Conservation (phyloP, 441 rosid species). For the Hura crepitans region DNA sequence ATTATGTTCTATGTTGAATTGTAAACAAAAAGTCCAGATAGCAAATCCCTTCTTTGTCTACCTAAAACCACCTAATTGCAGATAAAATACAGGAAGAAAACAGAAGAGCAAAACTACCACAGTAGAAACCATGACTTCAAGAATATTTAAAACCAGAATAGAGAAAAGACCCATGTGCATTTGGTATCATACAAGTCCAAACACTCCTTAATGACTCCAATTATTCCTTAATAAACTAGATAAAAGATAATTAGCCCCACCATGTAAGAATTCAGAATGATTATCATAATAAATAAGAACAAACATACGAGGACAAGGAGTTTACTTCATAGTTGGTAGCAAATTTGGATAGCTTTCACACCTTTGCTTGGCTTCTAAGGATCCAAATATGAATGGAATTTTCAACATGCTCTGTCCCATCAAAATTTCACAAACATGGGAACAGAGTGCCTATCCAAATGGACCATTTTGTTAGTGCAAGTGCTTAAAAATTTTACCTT, state of each 20-base stretch:
- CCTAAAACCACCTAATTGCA: constrained; percentile 49
- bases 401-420: constrained; percentile 22
- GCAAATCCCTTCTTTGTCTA: constrained; percentile 10
- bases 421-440: constrained; percentile 26
- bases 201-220: constrained; percentile 16
- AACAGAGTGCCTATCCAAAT: constrained; percentile 25
- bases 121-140: constrained; percentile 20
- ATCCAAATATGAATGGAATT: constrained; percentile 6
- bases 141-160: constrained; percentile 20
- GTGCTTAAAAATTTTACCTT: constrained; percentile 4
- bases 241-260: constrained; percentile 1
- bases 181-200: constrained; percentile 21
- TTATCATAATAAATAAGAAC: constrained; percentile 26
- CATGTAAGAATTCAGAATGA: constrained; percentile 3
- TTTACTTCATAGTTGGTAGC: constrained; percentile 22
- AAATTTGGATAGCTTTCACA: constrained; percentile 11
- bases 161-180: constrained; percentile 36
- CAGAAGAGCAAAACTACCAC: constrained; percentile 33
- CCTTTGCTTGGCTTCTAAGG: constrained; percentile 31
- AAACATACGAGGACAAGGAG: constrained; percentile 38
- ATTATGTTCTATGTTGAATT: constrained; percentile 6
- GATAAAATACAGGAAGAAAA: constrained; percentile 42
- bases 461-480: constrained; percentile 30
- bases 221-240: constrained; percentile 17
- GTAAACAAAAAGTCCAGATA: constrained; percentile 1